Base-by-base conservation (phyloP, 352 stramenopile species). In the Pythium apleroticum region DNA sequence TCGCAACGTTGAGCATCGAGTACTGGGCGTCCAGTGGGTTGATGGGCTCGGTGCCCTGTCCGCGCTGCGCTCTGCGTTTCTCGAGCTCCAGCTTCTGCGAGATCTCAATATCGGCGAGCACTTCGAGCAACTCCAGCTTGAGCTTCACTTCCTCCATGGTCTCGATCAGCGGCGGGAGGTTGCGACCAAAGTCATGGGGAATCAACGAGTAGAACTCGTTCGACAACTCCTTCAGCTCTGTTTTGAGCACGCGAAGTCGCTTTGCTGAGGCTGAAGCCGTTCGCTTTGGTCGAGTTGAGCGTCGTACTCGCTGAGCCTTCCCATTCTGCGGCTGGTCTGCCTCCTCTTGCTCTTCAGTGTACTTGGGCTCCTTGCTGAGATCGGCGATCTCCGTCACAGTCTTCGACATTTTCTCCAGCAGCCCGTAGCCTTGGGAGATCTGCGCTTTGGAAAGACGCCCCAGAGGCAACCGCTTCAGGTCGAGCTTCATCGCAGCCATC, bases 131-230 rank as follows among this genome's bases (percentile, higher is more conserved):
- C 19, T 85, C 78, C 0, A 90, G 64, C 48, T 90, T 90, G 50
- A 75, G 39, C 52, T 87, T 85, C 20, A 91, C 58, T 43, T 84
- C 77, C 14, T 71, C 71, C 57, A 87, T 76, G n/a, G 71, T 78
- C 2, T 64, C 66, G 55, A 91, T 87, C 20, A 79, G 55, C 0
- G 79, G 80, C 1, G 83, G 80, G 35, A 88, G 25, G 6, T 68
- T 67, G 8, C 77, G 77, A n/a, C 76, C 80, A 62, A 90, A 90
- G 19, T 88, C 73, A 43, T 91, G 80, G 41, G 83, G 83, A 35
- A 91, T 88, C 10, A 88, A 66, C 56, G 80, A 79, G 68, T 91
- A 91, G 50, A 91, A 90, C 27, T 84, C 75, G 45, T 73, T 88
- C 12, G 79, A 84, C 10, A 89, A 74, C 19, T 69, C 25, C 45